Evolutionary conservation across 352 stramenopile genomes (phyloP).

Genomic region (Phytophthora capsici): DNA sequence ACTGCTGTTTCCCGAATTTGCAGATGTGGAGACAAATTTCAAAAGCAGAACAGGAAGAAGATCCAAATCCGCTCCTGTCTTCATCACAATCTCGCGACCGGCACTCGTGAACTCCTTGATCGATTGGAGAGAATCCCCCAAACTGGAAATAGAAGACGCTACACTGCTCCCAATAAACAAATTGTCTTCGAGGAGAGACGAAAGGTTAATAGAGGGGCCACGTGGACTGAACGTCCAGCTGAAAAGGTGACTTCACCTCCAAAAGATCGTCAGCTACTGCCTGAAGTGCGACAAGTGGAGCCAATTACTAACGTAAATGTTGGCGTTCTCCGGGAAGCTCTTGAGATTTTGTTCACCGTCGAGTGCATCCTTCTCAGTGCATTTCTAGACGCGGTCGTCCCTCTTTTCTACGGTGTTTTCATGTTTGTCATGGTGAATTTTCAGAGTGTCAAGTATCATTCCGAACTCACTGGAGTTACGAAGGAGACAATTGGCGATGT

Average conservation of each 20-base stretch:
- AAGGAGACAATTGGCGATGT: conserved; percentile 1
- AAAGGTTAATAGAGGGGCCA: conserved; percentile 7
- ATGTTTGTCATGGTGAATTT: conserved; percentile 30
- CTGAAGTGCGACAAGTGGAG: too few species aligned
- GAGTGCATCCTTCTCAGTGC: conserved; percentile 43
- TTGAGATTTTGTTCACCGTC: conserved; percentile 32
- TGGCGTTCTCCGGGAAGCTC: conserved; percentile 13
- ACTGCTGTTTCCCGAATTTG: conserved; percentile 6
- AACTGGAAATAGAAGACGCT: neutral
- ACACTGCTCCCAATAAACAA: neutral
- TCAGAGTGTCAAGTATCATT: conserved; percentile 39
- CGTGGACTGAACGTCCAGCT: neutral
- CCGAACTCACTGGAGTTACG: conserved; percentile 29
- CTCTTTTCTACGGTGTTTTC: conserved; percentile 37
- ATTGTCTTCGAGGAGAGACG: neutral
- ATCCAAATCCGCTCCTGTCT: conserved; percentile 22
- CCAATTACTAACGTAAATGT: neutral
- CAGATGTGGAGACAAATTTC: conserved; percentile 1
- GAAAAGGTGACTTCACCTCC: neutral
- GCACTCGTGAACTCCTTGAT: conserved; percentile 1
- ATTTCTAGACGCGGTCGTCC: conserved; percentile 43
- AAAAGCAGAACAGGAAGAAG: conserved; percentile 7
- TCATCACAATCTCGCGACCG: neutral
- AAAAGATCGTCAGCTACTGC: too few species aligned
- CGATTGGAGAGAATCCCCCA: conserved; percentile 7